A percentile compares a stretch with the other conserved stretches of the same genome.
Evolutionary conservation across 176 grass and related monocot genomes (phyloP).

Genomic region (Olyra latifolia): DNA sequence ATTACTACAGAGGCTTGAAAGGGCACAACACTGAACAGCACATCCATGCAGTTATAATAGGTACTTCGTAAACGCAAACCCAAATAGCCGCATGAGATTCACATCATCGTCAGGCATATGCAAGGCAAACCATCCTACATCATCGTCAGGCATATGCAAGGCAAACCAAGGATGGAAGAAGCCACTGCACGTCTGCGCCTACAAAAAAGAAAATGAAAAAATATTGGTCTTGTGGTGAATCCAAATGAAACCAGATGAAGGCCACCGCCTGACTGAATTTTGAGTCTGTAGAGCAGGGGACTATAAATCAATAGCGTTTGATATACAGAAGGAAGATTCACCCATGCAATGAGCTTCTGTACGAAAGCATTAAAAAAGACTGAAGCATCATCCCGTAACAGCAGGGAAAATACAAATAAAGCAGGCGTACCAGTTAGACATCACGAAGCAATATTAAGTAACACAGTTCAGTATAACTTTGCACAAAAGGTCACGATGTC

Average conservation of each 20-base stretch:
- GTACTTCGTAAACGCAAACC: not conserved
- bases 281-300: not conserved
- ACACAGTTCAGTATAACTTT: not conserved
- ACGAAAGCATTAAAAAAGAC: not conserved
- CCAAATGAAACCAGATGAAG: too few species aligned
- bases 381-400: not conserved
- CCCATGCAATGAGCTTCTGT: not conserved
- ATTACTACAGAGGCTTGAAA: not conserved
- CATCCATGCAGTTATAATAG: too few species aligned
- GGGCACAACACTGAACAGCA: not conserved
- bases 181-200: too few species aligned
- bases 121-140: too few species aligned
- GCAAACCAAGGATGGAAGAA: not conserved
- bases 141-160: not conserved
- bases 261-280: not conserved
- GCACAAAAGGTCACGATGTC: not conserved
- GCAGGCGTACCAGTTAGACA: not conserved
- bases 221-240: too few species aligned
- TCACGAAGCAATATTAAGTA: not conserved
- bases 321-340: too few species aligned
- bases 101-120: too few species aligned
- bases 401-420: not conserved
- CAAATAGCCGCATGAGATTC: not conserved
- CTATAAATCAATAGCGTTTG: not conserved
- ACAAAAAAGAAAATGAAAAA: too few species aligned